phyloP scores from a whole-genome alignment of 305 asterid species.

The Lippia alba region DNA sequence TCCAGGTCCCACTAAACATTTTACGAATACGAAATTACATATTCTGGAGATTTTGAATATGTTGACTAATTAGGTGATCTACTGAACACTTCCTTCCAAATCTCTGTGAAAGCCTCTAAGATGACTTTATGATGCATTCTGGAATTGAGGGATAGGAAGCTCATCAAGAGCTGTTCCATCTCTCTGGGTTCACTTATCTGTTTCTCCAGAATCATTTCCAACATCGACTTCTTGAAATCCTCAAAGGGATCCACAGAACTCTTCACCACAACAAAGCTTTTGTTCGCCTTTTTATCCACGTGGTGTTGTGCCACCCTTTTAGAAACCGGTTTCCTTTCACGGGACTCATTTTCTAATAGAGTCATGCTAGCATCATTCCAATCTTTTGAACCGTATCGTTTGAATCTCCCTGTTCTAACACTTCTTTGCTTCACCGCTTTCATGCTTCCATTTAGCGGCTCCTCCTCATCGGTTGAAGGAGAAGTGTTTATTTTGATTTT shows the following conservation, averaged over 20 bases:
- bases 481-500: slow-evolving; percentile 13
- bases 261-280: slow-evolving; percentile 68
- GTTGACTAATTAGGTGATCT: slow-evolving; percentile 25
- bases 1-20: not conserved
- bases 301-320: slow-evolving; percentile 22
- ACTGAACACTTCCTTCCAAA: slow-evolving; percentile 56
- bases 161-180: slow-evolving; percentile 71
- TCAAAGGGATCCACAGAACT: slow-evolving; percentile 62
- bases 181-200: slow-evolving; percentile 62
- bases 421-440: slow-evolving; percentile 35
- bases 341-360: slow-evolving; percentile 8
- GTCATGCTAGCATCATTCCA: slow-evolving; percentile 37
- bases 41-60: not conserved
- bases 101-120: slow-evolving; percentile 66
- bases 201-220: slow-evolving; percentile 76
- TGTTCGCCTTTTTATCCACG: slow-evolving; percentile 43
- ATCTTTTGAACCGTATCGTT: slow-evolving; percentile 41
- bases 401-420: slow-evolving; percentile 36
- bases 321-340: slow-evolving; percentile 24
- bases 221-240: slow-evolving; percentile 84
- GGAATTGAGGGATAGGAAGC: slow-evolving; percentile 73
- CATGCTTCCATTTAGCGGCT: slow-evolving; percentile 4
- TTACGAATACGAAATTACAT: not conserved
- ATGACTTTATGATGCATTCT: slow-evolving; percentile 63
- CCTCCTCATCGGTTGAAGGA: slow-evolving; percentile 37